Base-by-base conservation (phyloP, 2,329 filamentous ascomycete genomes). In the Hypoxylon sp. region DNA sequence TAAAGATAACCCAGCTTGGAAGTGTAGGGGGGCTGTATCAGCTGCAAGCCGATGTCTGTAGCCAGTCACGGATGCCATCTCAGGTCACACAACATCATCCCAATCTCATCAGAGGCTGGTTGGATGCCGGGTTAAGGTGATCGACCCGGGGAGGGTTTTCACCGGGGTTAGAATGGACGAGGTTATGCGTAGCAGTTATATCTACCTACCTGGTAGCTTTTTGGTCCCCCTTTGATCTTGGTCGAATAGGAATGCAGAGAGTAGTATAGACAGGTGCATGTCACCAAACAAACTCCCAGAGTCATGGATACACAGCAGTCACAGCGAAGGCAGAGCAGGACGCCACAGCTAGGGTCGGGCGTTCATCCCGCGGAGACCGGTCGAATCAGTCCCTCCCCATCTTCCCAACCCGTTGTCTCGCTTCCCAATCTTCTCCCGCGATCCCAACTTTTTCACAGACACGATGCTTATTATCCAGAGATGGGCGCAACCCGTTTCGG, bases 371-470 rank as follows among this genome's bases (percentile, higher is more conserved):
- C 53, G 56, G 56, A 70, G 71, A 64, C 70, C 72, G 69, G 68
- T 67, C 72, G 65, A 74, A 74, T 74, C 70, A 74, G 51, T 63
- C 59, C 60, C 42, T 67, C 36, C 42, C 53, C 57, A 59, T 63
- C 60, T 65, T 70, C 68, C 72, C 71, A 71, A 62, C 67, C 60
- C 61, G 68, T 65, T 64, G 70, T 71, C 65, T 69, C 63, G 49
- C 55, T 66, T 63, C 40, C 53, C 46, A 63, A 59, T 50, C 45
- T 61, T 60, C 28, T 50, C 46, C 54, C 57, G 45, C 33, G 16
- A 66, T 70, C 57, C 69, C 62, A 61, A 50, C 33, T 59, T 71
- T 54, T 54, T 53, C 61, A 58, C 30, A 66, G 53, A 53, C 54
- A 42, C 30, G 20, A 54, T 57, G 55, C 42, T 63, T 45, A 52